Conservation (phyloP, 495 filamentous ascomycete species). For the Platismatia glauca region DNA sequence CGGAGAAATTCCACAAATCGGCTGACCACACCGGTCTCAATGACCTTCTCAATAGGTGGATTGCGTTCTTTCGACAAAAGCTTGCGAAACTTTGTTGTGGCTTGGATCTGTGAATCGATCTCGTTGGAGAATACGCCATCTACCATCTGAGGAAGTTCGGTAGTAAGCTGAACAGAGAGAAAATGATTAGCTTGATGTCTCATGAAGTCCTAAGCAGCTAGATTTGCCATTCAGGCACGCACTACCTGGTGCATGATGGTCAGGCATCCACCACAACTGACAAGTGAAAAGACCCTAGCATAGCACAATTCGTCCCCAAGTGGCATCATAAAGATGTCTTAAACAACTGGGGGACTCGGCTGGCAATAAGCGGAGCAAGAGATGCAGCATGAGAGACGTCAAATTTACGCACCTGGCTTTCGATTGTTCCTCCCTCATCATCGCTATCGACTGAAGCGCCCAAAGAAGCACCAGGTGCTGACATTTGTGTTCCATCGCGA, state of each 20-base stretch:
- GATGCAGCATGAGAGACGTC: neutral
- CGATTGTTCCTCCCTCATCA: slow-evolving; percentile 87
- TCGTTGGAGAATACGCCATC: slow-evolving; percentile 95
- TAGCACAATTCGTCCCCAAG: neutral
- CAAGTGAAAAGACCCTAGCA: neutral
- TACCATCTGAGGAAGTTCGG: slow-evolving; percentile 97
- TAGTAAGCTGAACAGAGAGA: slow-evolving; percentile 63
- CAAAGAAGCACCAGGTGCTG: slow-evolving; percentile 74
- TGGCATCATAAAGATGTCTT: neutral
- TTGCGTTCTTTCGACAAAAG: slow-evolving; percentile 97
- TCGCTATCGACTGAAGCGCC: slow-evolving; percentile 91
- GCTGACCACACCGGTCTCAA: slow-evolving; percentile 95
- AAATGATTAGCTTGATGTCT: slow-evolving; percentile 23
- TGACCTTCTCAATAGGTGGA: slow-evolving; percentile 97
- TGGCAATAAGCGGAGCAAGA: neutral
- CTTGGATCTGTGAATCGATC: slow-evolving; percentile 94
- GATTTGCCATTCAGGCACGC: neutral
- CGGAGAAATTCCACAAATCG: slow-evolving; percentile 98
- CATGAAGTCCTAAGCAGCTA: neutral
- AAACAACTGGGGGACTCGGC: neutral
- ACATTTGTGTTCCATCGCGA: slow-evolving; percentile 48
- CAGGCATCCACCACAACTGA: neutral
- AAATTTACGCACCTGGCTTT: slow-evolving; percentile 78
- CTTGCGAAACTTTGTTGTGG: slow-evolving; percentile 99
- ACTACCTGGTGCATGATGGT: neutral